Evolutionary conservation across 176 grass and related monocot species (phyloP), one percentile per base, ranked within the genome.

Genomic region (Musa schizocarpa): DNA sequence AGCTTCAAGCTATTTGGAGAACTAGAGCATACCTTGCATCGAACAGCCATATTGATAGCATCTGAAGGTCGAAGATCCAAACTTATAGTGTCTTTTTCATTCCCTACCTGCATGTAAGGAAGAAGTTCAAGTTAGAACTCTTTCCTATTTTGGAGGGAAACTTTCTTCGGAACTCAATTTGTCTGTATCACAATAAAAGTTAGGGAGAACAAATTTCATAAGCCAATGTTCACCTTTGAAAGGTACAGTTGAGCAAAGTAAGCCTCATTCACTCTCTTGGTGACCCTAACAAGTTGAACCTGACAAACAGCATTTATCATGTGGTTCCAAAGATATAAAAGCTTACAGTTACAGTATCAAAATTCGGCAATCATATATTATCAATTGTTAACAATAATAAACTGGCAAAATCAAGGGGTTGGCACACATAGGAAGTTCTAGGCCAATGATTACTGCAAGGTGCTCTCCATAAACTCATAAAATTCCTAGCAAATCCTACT

Each of bases 31-130:
- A 96, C 90, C 93, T 97, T 97, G 85, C 90, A 97, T 76, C 87
- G 87, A 86, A 97, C 90, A 82, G 93, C 93, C 57, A 97, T 86
- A 65, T 97, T 97, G 66, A 97, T 88, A 58, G 93, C 93, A 77
- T 97, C 93, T 57, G 93, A 97, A 83, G 93, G 93, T 63, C 87
- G 83, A 65, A 89, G 86, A 87, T 97, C 93, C 69, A 97, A 87
- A 22, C 75, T 90, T 43, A 90, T 81, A 53, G 66, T 83, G 20
- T 97, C 93, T 53, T 58, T 85, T 63, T 88, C 85, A 85, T 93
- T 68, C 49, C 86, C 90, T 74, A 83, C 82, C 93, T 93, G 77
- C 70, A 83, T 55, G 76, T 27, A 68, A 22, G 58, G 8, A 50
- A 12, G 43, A 50, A 26, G 54, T 80, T 24, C 70, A 73, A 2